Percentiles rank a stretch among this genome's conserved stretches.
These are phyloP conservation scores for Rhizophagus sp. DNA, from an alignment of 192 early-diverging fungal genomes.

Conservation along the genomic window DNA sequence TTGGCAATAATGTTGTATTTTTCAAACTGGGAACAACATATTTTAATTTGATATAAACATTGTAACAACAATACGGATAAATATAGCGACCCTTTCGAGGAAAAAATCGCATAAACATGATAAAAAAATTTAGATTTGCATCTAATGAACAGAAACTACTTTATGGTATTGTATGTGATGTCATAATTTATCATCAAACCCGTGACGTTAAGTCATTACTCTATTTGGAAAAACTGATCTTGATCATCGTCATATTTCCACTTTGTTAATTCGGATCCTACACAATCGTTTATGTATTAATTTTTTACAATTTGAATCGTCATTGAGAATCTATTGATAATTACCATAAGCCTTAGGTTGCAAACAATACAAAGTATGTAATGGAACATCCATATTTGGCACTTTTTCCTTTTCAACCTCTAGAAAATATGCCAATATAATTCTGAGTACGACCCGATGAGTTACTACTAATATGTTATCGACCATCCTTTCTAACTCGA, in stretches of 20 bases:
- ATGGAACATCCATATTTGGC: constrained; percentile 77
- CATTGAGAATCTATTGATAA: background rate
- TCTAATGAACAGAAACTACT: too few species aligned
- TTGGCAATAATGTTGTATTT: background rate
- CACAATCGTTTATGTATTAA: background rate
- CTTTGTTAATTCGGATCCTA: constrained; percentile 9
- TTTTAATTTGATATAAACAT: background rate
- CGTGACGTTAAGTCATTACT: background rate
- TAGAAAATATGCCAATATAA: constrained; percentile 87
- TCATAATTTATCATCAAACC: too few species aligned
- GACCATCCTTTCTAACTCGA: constrained; percentile 94
- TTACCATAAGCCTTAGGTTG: constrained; percentile 86
- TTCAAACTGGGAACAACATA: background rate
- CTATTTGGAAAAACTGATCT: constrained; percentile 39
- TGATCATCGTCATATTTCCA: constrained; percentile 36
- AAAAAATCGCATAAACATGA: background rate
- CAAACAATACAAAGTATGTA: constrained; percentile 80
- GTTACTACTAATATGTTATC: constrained; percentile 86
- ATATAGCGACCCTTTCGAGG: background rate
- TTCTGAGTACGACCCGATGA: constrained; percentile 89
- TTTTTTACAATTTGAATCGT: background rate
- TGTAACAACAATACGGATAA: constrained; percentile 1
- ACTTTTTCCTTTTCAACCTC: constrained; percentile 80
- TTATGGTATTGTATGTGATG: too few species aligned
- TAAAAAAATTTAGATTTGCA: too few species aligned